Percentiles rank a stretch among this genome's conserved stretches.
These are phyloP conservation scores for Penicillium sclerotigenum DNA, from an alignment of 2,329 filamentous ascomycete species.

Conservation along the genomic window DNA sequence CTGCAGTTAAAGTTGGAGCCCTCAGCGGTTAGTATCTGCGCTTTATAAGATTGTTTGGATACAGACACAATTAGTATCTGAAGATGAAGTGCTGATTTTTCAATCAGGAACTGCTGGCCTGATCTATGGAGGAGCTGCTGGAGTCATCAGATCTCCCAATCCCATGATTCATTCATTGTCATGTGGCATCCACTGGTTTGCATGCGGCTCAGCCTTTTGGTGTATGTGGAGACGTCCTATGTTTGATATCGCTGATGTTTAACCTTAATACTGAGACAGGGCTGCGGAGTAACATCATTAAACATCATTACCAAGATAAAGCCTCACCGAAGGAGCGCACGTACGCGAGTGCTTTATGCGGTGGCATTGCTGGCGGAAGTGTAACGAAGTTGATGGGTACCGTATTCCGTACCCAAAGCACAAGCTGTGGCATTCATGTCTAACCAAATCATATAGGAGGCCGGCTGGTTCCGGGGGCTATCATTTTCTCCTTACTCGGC, in stretches of 20 bases:
- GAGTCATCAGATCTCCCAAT: constrained; percentile 66
- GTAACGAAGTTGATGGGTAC: constrained; percentile 57
- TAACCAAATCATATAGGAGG: constrained; percentile 46
- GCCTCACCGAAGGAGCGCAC: constrained; percentile 59
- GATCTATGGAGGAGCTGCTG: constrained; percentile 64
- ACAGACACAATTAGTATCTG: not conserved
- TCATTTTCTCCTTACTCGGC: constrained; percentile 59
- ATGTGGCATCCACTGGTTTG: constrained; percentile 77
- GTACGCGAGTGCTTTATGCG: constrained; percentile 67
- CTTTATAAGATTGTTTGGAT: constrained; percentile 6
- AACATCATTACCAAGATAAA: constrained; percentile 49
- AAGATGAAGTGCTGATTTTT: not conserved
- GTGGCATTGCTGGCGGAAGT: constrained; percentile 61
- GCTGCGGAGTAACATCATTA: constrained; percentile 45
- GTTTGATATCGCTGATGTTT: not conserved
- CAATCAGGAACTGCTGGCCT: constrained; percentile 50
- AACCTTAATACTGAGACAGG: constrained; percentile 26
- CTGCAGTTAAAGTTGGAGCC: constrained; percentile 59
- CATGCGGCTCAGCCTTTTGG: constrained; percentile 73
- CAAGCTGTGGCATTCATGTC: not conserved
- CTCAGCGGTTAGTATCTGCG: constrained; percentile 50
- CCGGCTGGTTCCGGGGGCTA: constrained; percentile 56
- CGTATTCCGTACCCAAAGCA: constrained; percentile 8
- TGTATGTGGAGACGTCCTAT: constrained; percentile 50
- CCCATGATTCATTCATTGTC: constrained; percentile 66